Conservation (phyloP, 768 basidiomycete genomes). For the Brasilioporus rufonigricans region DNA sequence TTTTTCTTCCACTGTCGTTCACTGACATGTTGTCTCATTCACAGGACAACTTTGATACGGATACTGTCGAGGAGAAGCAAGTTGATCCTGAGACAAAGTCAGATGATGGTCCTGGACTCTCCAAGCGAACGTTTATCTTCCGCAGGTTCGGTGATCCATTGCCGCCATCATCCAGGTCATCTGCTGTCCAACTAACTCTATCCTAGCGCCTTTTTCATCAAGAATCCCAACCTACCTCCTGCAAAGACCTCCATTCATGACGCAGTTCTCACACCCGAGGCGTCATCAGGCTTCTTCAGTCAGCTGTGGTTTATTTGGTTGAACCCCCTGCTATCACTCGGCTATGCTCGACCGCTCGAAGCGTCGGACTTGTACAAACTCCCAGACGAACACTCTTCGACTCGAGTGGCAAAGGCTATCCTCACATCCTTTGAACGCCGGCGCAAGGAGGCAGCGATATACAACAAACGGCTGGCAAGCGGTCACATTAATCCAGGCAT, state of each 20-base stretch:
- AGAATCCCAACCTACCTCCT: slow-evolving; percentile 24
- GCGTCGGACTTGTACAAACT: slow-evolving; percentile 80
- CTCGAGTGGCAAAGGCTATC: slow-evolving; percentile 60
- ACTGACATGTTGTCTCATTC: too few relatives aligned
- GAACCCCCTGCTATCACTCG: slow-evolving; percentile 66
- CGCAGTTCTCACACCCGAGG: slow-evolving; percentile 63
- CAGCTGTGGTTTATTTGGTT: slow-evolving; percentile 75
- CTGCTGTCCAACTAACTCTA: too few relatives aligned
- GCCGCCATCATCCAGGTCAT: too few relatives aligned
- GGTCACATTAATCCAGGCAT: slow-evolving; percentile 61
- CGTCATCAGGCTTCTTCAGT: slow-evolving; percentile 55
- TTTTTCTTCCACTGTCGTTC: too few relatives aligned
- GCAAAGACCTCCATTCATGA: slow-evolving; percentile 57
- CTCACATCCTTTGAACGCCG: slow-evolving; percentile 62
- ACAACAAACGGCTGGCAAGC: slow-evolving; percentile 64
- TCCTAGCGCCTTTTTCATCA: slow-evolving; percentile 1
- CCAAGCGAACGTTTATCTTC: too few relatives aligned
- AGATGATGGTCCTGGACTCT: too few relatives aligned
- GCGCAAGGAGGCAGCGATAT: slow-evolving; percentile 54
- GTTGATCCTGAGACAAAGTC: too few relatives aligned
- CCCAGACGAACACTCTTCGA: slow-evolving; percentile 57
- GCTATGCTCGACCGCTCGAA: slow-evolving; percentile 79
- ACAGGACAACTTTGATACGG: too few relatives aligned
- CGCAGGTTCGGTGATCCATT: too few relatives aligned
- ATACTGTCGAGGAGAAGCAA: too few relatives aligned